Base-by-base conservation (phyloP, 2,329 filamentous ascomycete species). In the Ceratocystiopsis brevicomis region DNA sequence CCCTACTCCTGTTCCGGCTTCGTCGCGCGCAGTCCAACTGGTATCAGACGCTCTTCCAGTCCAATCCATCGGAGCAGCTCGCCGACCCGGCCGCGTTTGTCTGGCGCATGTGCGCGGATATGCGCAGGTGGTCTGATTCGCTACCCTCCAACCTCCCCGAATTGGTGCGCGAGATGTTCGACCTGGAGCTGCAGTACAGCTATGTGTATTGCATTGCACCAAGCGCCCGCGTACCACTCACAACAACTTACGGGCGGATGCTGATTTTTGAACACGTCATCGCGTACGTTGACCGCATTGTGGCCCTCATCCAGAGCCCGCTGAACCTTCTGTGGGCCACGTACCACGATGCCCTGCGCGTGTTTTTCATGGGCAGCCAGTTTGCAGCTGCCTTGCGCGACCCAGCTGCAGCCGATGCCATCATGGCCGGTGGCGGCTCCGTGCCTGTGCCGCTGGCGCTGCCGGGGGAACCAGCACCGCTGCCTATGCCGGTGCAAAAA, bases 161-260 rank as follows among this genome's bases (percentile, higher is more conserved):
- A 0, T 69, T 73, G 21, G 78, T 87, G 49, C 72, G 77, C 36
- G 72, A 81, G 40, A 74, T 87, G 50, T 92, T 95, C 54, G 81
- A 90, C 49, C 73, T 94, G 15, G 90, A 98, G 56, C 45, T 92
- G 37, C 72, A 88, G 39, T 96, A 94, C 62, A 92, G 84, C 54
- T 90, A 85, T 52, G 80, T 94, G 19, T 85, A 95, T 57, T 82
- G 88, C 45, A 70, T 95, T 9, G 85, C 85, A 1, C 84, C 86
- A 1, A 87, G 81, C 34, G 74, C 77, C 1, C 70, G 80, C 39
- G 76, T 81, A 4, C 81, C 83, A 0, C 66, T 72, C 18, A 76
- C 87, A 41, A 78, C 76, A 4, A 73, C 84, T 39, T 85, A 88
- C 55, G 81, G 78, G 35, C 81, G 85, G 48, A 67, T 77, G 30